Percentiles rank a stretch among this genome's conserved stretches.
phyloP scores from a whole-genome alignment of 352 stramenopile species.

The Bremia lactucae region DNA sequence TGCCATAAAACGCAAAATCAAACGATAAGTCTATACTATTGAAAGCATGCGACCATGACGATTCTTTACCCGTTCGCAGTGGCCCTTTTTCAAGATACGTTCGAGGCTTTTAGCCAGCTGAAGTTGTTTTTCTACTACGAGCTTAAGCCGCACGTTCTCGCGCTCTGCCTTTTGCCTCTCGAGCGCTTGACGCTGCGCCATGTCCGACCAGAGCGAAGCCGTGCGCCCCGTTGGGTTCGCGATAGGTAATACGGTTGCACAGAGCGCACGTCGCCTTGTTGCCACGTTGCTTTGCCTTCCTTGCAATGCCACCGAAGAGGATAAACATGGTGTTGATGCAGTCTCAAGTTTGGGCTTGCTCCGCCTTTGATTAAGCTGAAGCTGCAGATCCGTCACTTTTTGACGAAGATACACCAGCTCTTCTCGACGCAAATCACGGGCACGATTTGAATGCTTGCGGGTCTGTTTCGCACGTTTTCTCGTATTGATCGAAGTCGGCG shows the following conservation, averaged over 20 bases:
- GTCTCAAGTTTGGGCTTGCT: too few relatives aligned
- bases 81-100: constrained; percentile 45
- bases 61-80: constrained; percentile 25
- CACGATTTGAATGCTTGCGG: constrained; percentile 43
- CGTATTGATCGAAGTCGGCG: background rate
- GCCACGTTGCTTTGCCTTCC: too few relatives aligned
- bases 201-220: constrained; percentile 39
- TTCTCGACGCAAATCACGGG: constrained; percentile 48
- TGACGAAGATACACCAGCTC: constrained; percentile 60
- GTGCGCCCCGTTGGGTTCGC: too few relatives aligned
- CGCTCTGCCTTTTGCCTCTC: constrained; percentile 36
- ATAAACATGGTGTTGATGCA: constrained; percentile 14
- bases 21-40: too few relatives aligned
- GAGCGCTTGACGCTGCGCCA: constrained; percentile 39
- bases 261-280: too few relatives aligned
- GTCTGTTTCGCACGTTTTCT: constrained; percentile 37
- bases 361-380: constrained; percentile 15
- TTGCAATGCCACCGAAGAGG: constrained; percentile 13
- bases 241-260: too few relatives aligned
- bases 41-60: too few relatives aligned
- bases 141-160: constrained; percentile 47
- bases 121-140: constrained; percentile 39
- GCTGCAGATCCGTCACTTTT: constrained; percentile 42
- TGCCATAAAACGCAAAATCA: too few relatives aligned
- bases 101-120: constrained; percentile 43